phyloP scores from a whole-genome alignment of 805 yeast species.

The Kodamaea kakaduensis region DNA sequence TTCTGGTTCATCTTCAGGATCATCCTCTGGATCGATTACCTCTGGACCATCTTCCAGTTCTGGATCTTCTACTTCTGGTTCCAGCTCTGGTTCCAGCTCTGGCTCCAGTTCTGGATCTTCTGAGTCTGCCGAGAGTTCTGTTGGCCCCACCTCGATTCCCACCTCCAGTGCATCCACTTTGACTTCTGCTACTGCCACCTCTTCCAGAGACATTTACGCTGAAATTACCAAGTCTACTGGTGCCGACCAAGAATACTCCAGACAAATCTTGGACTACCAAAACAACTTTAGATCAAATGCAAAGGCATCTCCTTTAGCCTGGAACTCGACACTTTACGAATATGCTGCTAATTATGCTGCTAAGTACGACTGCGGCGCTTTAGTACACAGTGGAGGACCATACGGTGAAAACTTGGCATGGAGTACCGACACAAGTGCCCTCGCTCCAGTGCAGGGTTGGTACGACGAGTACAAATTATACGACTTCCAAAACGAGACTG shows the following conservation, averaged over 20 bases:
- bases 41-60: too few species aligned
- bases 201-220: conserved; percentile 12
- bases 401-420: conserved; percentile 39
- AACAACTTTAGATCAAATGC: conserved; percentile 30
- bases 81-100: too few species aligned
- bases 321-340: conserved; percentile 28
- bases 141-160: conserved; percentile 11
- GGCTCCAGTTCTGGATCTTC: too few species aligned
- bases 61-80: too few species aligned
- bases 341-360: conserved; percentile 35
- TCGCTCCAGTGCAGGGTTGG: conserved; percentile 36
- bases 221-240: conserved; percentile 19
- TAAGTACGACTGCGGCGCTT: conserved; percentile 35
- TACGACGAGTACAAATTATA: conserved; percentile 30
- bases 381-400: conserved; percentile 34
- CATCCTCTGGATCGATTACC: too few species aligned
- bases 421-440: conserved; percentile 27
- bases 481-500: conserved; percentile 29
- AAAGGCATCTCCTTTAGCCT: conserved; percentile 25
- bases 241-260: conserved; percentile 25
- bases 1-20: too few species aligned
- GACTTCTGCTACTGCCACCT: conserved; percentile 7
- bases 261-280: conserved; percentile 30
- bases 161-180: conserved; percentile 10
- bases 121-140: too few species aligned